Conservation (phyloP, 331 rosid species). For the Pyracantha coccinea region DNA sequence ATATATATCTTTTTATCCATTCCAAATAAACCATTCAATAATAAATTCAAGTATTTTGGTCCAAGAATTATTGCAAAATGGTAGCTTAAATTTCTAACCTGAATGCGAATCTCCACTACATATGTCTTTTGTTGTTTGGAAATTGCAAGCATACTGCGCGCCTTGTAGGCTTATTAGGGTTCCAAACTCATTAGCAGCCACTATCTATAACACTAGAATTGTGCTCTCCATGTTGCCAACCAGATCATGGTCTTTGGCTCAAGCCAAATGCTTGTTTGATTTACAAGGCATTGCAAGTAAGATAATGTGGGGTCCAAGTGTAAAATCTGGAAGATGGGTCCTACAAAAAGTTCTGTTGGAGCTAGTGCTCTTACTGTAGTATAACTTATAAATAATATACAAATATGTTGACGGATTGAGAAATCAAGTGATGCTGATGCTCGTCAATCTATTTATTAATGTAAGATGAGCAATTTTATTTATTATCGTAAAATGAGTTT, state of each 20-base stretch:
- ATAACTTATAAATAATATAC: too few relatives aligned
- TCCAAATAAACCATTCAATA: too few relatives aligned
- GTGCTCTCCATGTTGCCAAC: slow-evolving; percentile 56
- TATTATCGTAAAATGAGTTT: too few relatives aligned
- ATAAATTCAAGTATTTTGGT: neutral
- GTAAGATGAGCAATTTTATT: too few relatives aligned
- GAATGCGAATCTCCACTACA: slow-evolving; percentile 17
- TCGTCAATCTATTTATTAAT: too few relatives aligned
- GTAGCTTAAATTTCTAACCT: slow-evolving; percentile 27
- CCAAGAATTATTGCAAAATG: neutral
- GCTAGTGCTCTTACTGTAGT: too few relatives aligned
- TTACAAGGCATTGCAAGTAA: slow-evolving; percentile 20
- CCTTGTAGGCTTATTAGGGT: slow-evolving; percentile 50
- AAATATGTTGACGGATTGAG: too few relatives aligned
- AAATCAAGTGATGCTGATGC: too few relatives aligned
- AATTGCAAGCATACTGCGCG: slow-evolving; percentile 29
- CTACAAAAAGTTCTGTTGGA: slow-evolving; percentile 9
- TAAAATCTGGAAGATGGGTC: slow-evolving; percentile 14
- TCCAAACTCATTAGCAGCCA: slow-evolving; percentile 37
- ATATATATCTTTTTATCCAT: too few relatives aligned
- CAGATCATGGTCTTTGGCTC: slow-evolving; percentile 29
- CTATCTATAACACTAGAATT: slow-evolving; percentile 15
- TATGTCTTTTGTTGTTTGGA: slow-evolving; percentile 18
- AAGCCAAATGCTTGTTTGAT: slow-evolving; percentile 22
- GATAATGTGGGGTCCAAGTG: slow-evolving; percentile 38